A percentile compares a stretch with the other conserved stretches of the same genome.
These are phyloP conservation scores for Annona squamosa DNA, from an alignment of 164 flowering plant genomes.

Conservation along the genomic window DNA sequence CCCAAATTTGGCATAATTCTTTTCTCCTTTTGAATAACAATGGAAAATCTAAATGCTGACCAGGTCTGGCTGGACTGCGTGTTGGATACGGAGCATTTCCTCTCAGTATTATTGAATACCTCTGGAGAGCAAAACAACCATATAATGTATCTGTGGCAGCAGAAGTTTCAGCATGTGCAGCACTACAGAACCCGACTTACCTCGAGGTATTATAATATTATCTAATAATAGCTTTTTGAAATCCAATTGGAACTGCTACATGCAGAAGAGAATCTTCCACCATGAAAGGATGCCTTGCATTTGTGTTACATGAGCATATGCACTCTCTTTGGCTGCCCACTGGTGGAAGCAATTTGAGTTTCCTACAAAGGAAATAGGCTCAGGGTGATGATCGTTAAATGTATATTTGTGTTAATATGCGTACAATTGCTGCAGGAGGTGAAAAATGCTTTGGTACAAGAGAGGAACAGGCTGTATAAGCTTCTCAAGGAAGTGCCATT, in stretches of 20 bases:
- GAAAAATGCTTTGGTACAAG: constrained; percentile 73
- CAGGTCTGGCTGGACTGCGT: constrained; percentile 95
- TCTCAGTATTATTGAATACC: constrained; percentile 73
- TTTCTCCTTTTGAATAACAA: not conserved
- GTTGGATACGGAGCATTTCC: constrained; percentile 99
- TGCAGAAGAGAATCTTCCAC: not conserved
- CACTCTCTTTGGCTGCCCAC: not conserved
- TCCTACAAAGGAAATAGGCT: not conserved
- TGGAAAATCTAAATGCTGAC: constrained; percentile 4
- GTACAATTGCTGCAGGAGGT: constrained; percentile 51
- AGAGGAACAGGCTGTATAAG: constrained; percentile 64
- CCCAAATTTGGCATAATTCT: not conserved
- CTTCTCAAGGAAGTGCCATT: constrained; percentile 73
- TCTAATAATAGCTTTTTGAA: not conserved
- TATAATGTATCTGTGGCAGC: constrained; percentile 99
- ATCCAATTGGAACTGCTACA: not conserved
- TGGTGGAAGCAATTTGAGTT: not conserved
- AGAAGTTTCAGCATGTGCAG: constrained; percentile 94
- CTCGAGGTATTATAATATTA: constrained; percentile 54
- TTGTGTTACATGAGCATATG: not conserved
- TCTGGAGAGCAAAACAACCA: constrained; percentile 99
- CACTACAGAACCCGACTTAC: constrained; percentile 76
- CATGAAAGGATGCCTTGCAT: not conserved
- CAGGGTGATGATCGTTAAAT: not conserved
- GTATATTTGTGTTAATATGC: constrained; percentile 6